These are phyloP conservation scores for Colletotrichum sp. DNA, from an alignment of 2,329 filamentous ascomycete genomes.

Conservation along the genomic window DNA sequence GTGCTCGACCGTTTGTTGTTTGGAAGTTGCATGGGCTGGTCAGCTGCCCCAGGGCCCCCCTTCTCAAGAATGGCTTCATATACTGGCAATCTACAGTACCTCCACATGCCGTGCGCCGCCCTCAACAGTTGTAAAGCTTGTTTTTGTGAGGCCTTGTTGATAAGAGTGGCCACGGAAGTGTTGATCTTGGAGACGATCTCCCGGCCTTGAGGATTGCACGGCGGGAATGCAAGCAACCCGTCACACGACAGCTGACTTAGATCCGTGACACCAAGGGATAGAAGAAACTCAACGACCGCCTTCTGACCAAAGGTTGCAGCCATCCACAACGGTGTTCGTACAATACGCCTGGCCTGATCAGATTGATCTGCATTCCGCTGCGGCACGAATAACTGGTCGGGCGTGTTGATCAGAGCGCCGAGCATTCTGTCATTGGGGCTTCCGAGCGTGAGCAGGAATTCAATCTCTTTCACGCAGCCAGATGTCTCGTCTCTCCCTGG, in stretches of 20 bases:
- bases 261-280: background rate
- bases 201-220: background rate
- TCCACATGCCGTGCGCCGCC: background rate
- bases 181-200: background rate
- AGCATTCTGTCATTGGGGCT: background rate
- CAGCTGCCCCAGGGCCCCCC: too few relatives aligned
- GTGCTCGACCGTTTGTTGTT: background rate
- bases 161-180: background rate
- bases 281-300: background rate
- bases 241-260: background rate
- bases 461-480: background rate
- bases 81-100: background rate
- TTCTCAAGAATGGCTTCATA: background rate
- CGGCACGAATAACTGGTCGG: background rate
- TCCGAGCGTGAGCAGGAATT: background rate
- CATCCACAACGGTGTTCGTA: background rate
- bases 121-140: background rate
- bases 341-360: background rate
- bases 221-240: background rate
- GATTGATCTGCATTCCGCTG: background rate
- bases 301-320: background rate
- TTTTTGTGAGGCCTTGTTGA: background rate
- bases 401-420: background rate
- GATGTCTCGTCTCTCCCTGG: accelerated
- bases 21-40: background rate